Evolutionary conservation across 805 yeast genomes (phyloP).

Genomic region (Candida golubevii): DNA sequence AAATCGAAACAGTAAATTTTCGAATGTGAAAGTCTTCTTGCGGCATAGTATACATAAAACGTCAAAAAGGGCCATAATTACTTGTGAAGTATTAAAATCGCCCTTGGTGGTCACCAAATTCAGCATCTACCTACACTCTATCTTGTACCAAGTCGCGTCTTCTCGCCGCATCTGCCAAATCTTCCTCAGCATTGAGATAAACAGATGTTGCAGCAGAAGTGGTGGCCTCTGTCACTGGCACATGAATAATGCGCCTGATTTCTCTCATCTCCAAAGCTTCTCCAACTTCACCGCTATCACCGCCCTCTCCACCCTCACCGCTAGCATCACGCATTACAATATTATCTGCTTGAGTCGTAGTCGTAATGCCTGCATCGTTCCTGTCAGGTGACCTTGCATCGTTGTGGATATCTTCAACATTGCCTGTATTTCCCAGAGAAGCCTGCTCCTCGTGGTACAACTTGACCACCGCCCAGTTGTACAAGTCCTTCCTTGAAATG

Average conservation of each 20-base stretch:
- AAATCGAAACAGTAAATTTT: too few relatives aligned
- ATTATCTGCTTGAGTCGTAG: neutral
- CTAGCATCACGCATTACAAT: neutral
- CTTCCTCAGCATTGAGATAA: conserved; percentile 7
- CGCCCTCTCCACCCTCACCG: neutral
- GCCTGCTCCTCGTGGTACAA: conserved; percentile 13
- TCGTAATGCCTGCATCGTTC: neutral
- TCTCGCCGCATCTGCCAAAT: conserved; percentile 9
- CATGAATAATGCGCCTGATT: neutral
- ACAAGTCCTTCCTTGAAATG: conserved; percentile 43
- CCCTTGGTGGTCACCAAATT: too few relatives aligned
- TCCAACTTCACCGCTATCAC: neutral
- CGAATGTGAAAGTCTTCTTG: too few relatives aligned
- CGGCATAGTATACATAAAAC: too few relatives aligned
- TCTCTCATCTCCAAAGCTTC: conserved; percentile 6
- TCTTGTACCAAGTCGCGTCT: conserved; percentile 8
- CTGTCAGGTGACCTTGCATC: neutral
- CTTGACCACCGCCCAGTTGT: conserved; percentile 45
- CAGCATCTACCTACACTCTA: conserved; percentile 1
- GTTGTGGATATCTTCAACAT: neutral
- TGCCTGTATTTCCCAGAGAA: neutral
- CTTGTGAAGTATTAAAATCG: too few relatives aligned
- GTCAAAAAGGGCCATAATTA: too few relatives aligned
- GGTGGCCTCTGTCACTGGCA: neutral
- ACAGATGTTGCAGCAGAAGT: conserved; percentile 1